A percentile compares a stretch with the other conserved stretches of the same genome.
These are phyloP conservation scores for Metschnikowia borealis DNA, from an alignment of 805 yeast genomes.

Conservation along the genomic window DNA sequence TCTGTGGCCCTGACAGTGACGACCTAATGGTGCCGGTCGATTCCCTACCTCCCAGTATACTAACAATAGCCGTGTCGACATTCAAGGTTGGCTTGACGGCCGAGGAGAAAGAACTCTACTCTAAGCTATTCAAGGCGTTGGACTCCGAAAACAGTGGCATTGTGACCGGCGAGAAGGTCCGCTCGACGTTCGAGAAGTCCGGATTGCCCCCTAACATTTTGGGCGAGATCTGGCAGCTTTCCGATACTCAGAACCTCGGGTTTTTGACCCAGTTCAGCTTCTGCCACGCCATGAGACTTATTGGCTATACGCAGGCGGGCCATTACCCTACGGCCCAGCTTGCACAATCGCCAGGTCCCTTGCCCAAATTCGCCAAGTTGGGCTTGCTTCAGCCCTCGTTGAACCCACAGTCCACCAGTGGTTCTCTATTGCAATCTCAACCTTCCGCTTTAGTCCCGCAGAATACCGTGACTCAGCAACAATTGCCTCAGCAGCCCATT, in stretches of 20 bases:
- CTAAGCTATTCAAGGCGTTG: slow-evolving; percentile 71
- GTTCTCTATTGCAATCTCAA: slow-evolving; percentile 39
- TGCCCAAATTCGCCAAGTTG: slow-evolving; percentile 54
- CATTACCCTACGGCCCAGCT: slow-evolving; percentile 48
- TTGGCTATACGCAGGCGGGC: slow-evolving; percentile 83
- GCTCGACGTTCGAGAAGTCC: slow-evolving; percentile 78
- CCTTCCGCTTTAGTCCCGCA: slow-evolving; percentile 36
- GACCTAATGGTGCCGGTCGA: no score
- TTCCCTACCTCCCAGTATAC: background rate
- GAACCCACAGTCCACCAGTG: slow-evolving; percentile 35
- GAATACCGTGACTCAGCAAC: slow-evolving; percentile 32
- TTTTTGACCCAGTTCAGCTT: slow-evolving; percentile 77
- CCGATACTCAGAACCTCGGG: slow-evolving; percentile 89
- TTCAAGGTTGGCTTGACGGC: slow-evolving; percentile 51
- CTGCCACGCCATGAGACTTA: slow-evolving; percentile 79
- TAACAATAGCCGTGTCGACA: slow-evolving; percentile 18
- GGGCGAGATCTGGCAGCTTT: slow-evolving; percentile 91
- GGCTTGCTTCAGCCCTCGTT: slow-evolving; percentile 15
- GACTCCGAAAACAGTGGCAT: slow-evolving; percentile 78
- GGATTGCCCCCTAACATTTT: slow-evolving; percentile 73
- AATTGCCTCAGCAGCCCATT: slow-evolving; percentile 17
- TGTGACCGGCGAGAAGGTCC: slow-evolving; percentile 83
- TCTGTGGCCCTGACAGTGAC: no score
- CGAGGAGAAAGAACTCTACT: slow-evolving; percentile 73
- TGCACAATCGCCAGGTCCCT: slow-evolving; percentile 56